A percentile compares a stretch with the other conserved stretches of the same genome.
phyloP scores from a whole-genome alignment of 2,329 filamentous ascomycete species.

The Sarocladium brachiariae region DNA sequence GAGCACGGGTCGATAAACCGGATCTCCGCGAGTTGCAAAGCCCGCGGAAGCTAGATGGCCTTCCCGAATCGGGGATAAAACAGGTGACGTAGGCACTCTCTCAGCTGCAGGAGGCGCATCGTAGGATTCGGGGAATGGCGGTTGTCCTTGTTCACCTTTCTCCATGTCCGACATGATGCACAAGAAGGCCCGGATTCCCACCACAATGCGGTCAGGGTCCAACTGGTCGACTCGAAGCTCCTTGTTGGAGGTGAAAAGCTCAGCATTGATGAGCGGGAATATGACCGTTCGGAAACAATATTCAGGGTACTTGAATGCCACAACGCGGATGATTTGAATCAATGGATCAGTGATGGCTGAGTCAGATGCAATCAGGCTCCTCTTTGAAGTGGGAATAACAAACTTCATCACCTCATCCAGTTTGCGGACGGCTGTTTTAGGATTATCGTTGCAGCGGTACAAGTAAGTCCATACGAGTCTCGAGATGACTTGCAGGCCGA shows the following conservation, averaged over 20 bases:
- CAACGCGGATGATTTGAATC: constrained; percentile 88
- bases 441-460: constrained; percentile 71
- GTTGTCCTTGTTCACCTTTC: constrained; percentile 67
- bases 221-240: constrained; percentile 85
- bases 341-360: constrained; percentile 78
- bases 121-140: constrained; percentile 75
- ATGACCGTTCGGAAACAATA: constrained; percentile 88
- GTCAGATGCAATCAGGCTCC: constrained; percentile 76
- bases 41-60: constrained; percentile 19
- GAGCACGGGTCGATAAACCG: constrained; percentile 59
- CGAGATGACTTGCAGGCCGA: constrained; percentile 83
- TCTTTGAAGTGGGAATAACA: constrained; percentile 69
- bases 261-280: constrained; percentile 91
- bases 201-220: constrained; percentile 94
- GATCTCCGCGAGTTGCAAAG: constrained; percentile 46
- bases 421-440: constrained; percentile 63
- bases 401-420: constrained; percentile 85
- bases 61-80: constrained; percentile 31
- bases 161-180: constrained; percentile 91
- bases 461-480: constrained; percentile 92
- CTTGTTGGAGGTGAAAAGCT: constrained; percentile 69
- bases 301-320: constrained; percentile 89
- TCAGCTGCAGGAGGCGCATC: constrained; percentile 33
- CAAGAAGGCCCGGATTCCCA: constrained; percentile 89
- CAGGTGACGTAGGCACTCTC: constrained; percentile 42